These are phyloP conservation scores for Aspergillus sclerotialis DNA, from an alignment of 2,329 filamentous ascomycete genomes.

Conservation along the genomic window DNA sequence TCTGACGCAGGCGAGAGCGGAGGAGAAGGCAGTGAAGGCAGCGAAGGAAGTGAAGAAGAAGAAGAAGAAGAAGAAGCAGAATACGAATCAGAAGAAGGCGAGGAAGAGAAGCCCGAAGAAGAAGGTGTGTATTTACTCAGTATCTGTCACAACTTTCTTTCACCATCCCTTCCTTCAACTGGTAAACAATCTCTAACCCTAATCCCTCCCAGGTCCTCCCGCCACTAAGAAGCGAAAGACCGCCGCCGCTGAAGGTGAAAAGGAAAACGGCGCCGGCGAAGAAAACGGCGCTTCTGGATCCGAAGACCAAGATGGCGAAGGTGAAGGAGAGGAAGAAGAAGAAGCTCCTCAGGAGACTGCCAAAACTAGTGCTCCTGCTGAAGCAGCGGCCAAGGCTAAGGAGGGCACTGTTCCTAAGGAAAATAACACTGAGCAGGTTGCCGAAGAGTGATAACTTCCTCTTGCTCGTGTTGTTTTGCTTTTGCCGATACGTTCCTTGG, in stretches of 20 bases:
- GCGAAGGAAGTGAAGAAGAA: conserved; percentile 22
- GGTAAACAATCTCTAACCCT: conserved; percentile 1
- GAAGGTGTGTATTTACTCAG: conserved; percentile 11
- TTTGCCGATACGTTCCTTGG: too few relatives aligned
- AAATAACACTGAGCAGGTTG: conserved; percentile 19
- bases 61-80: conserved; percentile 24
- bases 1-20: conserved; percentile 17
- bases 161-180: not conserved
- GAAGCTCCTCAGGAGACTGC: conserved; percentile 23
- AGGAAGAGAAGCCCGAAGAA: conserved; percentile 17
- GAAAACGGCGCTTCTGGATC: conserved; percentile 11
- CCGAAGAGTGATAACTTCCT: conserved; percentile 11
- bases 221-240: conserved; percentile 28
- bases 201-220: conserved; percentile 12
- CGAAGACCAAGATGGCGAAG: conserved; percentile 13
- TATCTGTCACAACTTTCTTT: not conserved
- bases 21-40: conserved; percentile 15
- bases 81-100: conserved; percentile 20
- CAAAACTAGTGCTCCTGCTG: conserved; percentile 25
- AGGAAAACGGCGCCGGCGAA: conserved; percentile 8
- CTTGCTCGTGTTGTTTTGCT: not conserved
- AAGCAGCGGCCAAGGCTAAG: conserved; percentile 27
- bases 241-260: conserved; percentile 10
- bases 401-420: conserved; percentile 22
- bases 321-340: conserved; percentile 13